Percentiles rank a stretch among this genome's conserved stretches.
phyloP scores from a whole-genome alignment of 495 filamentous ascomycete species.

The Aspergillus carlsbadensis region DNA sequence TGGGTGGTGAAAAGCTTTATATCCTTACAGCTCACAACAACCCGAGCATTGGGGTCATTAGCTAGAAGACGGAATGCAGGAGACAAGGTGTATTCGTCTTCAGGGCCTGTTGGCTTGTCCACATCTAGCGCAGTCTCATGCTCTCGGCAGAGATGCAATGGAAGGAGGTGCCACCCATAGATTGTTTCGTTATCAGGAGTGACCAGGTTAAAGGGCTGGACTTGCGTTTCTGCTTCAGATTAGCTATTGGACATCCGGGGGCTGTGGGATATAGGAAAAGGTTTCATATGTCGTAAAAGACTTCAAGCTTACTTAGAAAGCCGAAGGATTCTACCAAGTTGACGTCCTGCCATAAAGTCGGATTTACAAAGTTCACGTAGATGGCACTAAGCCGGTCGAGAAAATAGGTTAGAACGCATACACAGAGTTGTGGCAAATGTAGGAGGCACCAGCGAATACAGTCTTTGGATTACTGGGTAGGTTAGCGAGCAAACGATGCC shows the following conservation, averaged over 20 bases:
- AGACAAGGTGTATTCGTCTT: constrained; percentile 42
- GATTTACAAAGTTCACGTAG: constrained; percentile 74
- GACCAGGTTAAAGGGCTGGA: constrained; percentile 54
- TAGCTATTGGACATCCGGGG: constrained; percentile 4
- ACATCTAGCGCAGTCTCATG: constrained; percentile 47
- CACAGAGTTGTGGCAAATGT: not conserved
- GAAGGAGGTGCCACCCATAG: constrained; percentile 62
- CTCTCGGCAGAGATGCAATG: constrained; percentile 50
- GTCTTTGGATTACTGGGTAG: constrained; percentile 49
- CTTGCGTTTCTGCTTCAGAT: constrained; percentile 51
- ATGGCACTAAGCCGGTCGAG: constrained; percentile 54
- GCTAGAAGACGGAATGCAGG: constrained; percentile 52
- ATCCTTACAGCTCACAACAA: constrained; percentile 58
- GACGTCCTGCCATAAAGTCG: constrained; percentile 64
- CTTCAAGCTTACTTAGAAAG: constrained; percentile 63
- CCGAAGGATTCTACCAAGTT: constrained; percentile 76
- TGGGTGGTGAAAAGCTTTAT: not conserved
- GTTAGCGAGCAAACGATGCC: constrained; percentile 45
- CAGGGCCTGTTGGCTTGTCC: constrained; percentile 42
- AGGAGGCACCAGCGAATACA: constrained; percentile 30
- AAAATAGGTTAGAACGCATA: constrained; percentile 12
- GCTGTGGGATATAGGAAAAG: no score
- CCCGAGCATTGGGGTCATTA: constrained; percentile 52
- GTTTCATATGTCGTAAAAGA: not conserved
- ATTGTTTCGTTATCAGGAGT: constrained; percentile 59